A percentile compares a stretch with the other conserved stretches of the same genome.
phyloP scores from a whole-genome alignment of 2,329 filamentous ascomycete species.

The Colletotrichum incanum region DNA sequence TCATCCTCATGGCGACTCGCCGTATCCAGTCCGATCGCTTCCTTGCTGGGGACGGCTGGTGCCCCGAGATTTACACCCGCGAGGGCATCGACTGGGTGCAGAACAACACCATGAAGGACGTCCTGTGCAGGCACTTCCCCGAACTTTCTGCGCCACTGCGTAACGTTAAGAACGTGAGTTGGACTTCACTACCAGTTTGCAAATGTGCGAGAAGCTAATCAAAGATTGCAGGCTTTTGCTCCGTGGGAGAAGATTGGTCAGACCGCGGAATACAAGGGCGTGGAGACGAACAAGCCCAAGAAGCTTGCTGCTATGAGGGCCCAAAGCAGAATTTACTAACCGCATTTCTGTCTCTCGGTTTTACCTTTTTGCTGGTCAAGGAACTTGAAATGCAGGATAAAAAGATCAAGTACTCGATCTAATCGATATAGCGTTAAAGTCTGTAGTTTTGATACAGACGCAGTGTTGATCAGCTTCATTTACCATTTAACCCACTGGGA shows the following conservation, averaged over 20 bases:
- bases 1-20: conserved; percentile 8
- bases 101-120: conserved; percentile 58
- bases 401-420: neutral
- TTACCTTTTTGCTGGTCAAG: neutral
- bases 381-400: neutral
- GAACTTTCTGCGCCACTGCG: conserved; percentile 47
- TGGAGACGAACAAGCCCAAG: neutral
- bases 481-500: neutral
- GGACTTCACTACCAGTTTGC: too few relatives aligned
- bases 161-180: neutral
- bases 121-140: conserved; percentile 61
- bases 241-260: too few relatives aligned
- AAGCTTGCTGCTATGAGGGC: neutral
- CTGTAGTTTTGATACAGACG: neutral
- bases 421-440: neutral
- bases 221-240: too few relatives aligned
- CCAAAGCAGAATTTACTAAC: too few relatives aligned
- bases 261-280: neutral
- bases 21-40: conserved; percentile 47
- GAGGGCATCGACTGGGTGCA: conserved; percentile 62
- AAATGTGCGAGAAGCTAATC: too few relatives aligned
- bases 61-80: conserved; percentile 56
- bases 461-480: neutral
- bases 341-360: too few relatives aligned
- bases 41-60: conserved; percentile 57